Base-by-base conservation (phyloP, 108 stramenopile genomes). In the Tribonema minus region DNA sequence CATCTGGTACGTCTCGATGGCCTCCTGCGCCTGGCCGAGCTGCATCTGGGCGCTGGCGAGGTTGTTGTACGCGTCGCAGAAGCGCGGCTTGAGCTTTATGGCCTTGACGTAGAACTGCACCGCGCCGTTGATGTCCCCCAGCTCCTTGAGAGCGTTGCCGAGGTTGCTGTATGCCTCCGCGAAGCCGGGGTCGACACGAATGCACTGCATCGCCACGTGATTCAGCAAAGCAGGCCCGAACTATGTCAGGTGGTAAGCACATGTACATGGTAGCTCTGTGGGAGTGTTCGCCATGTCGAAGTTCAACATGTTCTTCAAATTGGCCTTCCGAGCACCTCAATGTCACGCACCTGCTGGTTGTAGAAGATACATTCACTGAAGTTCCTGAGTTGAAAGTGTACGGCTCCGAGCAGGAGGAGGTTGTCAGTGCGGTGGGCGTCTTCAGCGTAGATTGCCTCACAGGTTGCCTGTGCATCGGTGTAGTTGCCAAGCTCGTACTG, bases 61-160 rank as follows among this genome's bases (percentile, higher is more conserved):
- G 41, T 90, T 89, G 71, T 89, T 88, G 85, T 90, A 90, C 3
- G 89, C 89, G 35, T 89, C 88, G 41, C 83, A 58, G 67, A 89
- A 88, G 3, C 88, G 87, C 0, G 89, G 89, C 68, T 88, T 87
- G 23, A 88, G 73, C 76, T 87, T 86, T 35, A 90, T 89, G 12
- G 89, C 88, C 81, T 70, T 79, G 15, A 84, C 54, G 67, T 88
- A 88, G 37, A 84, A 87, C 73, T 88, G 77, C 9, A 88, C 62
- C 6, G 89, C 88, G 33, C 84, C 87, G 15, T 79, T 15, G 0
- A 88, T 31, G 61, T 90, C 86, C 1, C 89, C 89, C 3, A 89
- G 85, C 67, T 88, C 88, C 63, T 87, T 86, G 40, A 90, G 85
- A 3, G 86, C 83, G 61, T 90, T 90, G 33, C 86, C 89, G 15